phyloP scores from a whole-genome alignment of 257 asterid species.

The Salvia miltiorrhiza region DNA sequence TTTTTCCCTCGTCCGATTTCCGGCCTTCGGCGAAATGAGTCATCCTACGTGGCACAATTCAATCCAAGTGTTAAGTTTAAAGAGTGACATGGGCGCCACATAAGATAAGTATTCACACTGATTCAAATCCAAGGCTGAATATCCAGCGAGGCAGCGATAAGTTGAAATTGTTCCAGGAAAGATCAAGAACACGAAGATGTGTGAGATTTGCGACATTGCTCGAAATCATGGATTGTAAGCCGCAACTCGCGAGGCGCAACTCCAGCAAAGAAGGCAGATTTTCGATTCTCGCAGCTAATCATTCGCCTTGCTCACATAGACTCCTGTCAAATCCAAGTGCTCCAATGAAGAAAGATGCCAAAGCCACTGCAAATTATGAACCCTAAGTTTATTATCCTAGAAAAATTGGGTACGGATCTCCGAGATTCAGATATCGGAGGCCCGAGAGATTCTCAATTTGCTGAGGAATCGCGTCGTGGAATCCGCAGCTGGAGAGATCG shows the following conservation, averaged over 20 bases:
- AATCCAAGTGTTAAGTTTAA: too few relatives aligned
- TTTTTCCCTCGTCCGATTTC: too few relatives aligned
- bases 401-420: background rate
- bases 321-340: conserved; percentile 17
- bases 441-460: conserved; percentile 24
- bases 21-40: too few relatives aligned
- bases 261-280: conserved; percentile 11
- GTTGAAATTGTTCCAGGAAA: conserved; percentile 14
- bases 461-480: conserved; percentile 23
- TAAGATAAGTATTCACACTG: conserved; percentile 15
- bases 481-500: conserved; percentile 10
- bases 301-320: background rate
- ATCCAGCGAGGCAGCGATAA: conserved; percentile 25
- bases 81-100: too few relatives aligned
- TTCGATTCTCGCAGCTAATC: conserved; percentile 11
- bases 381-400: background rate
- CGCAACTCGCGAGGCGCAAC: conserved; percentile 11
- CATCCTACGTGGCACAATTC: too few relatives aligned
- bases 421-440: conserved; percentile 16
- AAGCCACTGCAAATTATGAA: background rate
- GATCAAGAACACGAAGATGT: conserved; percentile 5
- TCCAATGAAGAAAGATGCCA: conserved; percentile 14
- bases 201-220: conserved; percentile 8
- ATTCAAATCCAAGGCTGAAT: conserved; percentile 11
- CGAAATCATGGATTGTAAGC: background rate